Evolutionary conservation across 352 stramenopile species (phyloP).

Genomic region (Pythium rishiriense): DNA sequence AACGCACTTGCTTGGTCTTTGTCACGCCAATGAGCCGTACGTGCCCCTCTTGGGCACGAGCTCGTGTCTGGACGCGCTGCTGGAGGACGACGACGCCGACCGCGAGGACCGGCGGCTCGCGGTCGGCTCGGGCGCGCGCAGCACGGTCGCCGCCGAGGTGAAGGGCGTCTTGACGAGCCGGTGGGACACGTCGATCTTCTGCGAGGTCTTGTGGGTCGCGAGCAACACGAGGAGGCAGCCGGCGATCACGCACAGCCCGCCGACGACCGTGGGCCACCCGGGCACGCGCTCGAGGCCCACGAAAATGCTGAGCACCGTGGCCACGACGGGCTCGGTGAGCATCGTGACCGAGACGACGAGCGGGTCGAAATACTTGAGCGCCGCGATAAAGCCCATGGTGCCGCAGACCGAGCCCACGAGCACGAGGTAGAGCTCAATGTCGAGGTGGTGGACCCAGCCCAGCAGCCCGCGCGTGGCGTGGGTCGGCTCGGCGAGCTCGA

Average conservation of each 20-base stretch:
- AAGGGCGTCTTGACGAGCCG: slow-evolving; percentile 30
- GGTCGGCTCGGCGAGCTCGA: slow-evolving; percentile 24
- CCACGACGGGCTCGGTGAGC: slow-evolving; percentile 52
- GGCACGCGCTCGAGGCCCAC: slow-evolving; percentile 42
- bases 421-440: slow-evolving; percentile 51
- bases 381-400: slow-evolving; percentile 60
- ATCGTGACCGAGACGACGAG: slow-evolving; percentile 60
- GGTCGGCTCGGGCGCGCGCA: slow-evolving; percentile 1
- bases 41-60: background rate
- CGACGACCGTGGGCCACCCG: slow-evolving; percentile 41
- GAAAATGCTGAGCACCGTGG: slow-evolving; percentile 45
- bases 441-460: slow-evolving; percentile 51
- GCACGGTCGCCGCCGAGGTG: slow-evolving; percentile 4
- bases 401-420: slow-evolving; percentile 42
- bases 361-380: slow-evolving; percentile 61
- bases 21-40: slow-evolving; percentile 15
- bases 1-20: background rate
- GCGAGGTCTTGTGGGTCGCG: slow-evolving; percentile 35
- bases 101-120: background rate
- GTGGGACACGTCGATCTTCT: slow-evolving; percentile 42
- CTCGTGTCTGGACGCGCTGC: background rate
- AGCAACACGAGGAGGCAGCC: slow-evolving; percentile 50
- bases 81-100: background rate
- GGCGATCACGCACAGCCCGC: slow-evolving; percentile 34
- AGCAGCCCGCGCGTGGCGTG: slow-evolving; percentile 30